Conservation (phyloP, 805 yeast species). For the Yamadazyma sp. region DNA sequence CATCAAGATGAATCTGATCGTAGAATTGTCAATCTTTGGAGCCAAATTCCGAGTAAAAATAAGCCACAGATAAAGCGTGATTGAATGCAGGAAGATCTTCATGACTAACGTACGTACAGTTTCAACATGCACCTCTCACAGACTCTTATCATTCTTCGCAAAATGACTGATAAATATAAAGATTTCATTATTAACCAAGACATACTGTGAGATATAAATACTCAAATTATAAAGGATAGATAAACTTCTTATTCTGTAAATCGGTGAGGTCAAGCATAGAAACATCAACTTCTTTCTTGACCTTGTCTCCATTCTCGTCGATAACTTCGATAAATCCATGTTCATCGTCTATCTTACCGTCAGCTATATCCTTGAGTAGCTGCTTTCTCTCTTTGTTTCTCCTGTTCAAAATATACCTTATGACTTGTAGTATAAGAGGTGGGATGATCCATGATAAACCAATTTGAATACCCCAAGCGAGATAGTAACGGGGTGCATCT, state of each 20-base stretch:
- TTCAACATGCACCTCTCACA: no score
- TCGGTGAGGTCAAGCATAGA: conserved; percentile 56
- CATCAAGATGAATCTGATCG: no score
- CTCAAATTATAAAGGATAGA: conserved; percentile 50
- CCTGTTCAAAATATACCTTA: conserved; percentile 41
- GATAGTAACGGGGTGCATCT: conserved; percentile 29
- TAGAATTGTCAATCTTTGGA: no score
- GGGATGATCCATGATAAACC: conserved; percentile 46
- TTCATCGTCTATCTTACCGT: background rate
- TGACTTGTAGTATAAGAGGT: conserved; percentile 42
- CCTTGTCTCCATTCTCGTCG: conserved; percentile 26
- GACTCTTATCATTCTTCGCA: no score
- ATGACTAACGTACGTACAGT: no score
- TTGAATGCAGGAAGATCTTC: no score
- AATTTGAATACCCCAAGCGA: conserved; percentile 49
- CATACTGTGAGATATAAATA: no score
- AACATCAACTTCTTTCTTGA: conserved; percentile 31
- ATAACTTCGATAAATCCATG: conserved; percentile 20
- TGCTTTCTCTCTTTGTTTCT: conserved; percentile 43
- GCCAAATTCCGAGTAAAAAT: no score
- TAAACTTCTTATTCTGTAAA: conserved; percentile 49
- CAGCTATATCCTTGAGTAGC: no score
- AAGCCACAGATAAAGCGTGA: no score
- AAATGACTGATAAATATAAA: no score
- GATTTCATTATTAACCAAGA: no score